Evolutionary conservation across 306 rosid genomes (phyloP), one percentile per base, ranked within the genome.

Genomic region (Medicago truncatula): DNA sequence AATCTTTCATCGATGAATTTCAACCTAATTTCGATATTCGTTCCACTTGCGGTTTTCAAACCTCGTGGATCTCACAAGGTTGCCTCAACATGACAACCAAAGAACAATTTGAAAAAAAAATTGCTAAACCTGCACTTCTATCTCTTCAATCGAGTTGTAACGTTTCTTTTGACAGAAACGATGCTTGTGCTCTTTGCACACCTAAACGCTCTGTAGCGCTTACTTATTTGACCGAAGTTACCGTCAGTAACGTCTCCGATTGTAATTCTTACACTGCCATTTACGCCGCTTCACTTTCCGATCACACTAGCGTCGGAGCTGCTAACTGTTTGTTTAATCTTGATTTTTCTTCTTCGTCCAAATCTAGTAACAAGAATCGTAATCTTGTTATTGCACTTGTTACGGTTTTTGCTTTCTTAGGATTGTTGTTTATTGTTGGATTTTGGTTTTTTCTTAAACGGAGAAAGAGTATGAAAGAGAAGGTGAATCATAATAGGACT

Each of bases 111-210:
- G 85, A 84, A 9, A 1, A 23, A 6, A 21, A 68, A 23, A 5
- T 7, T 72, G 84, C 49, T 67, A 87, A 11, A 0, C 0, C 70
- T 1, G 38, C 59, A 0, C 57, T 85, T 0, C 72, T 65, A 50
- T 31, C 39, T 53, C 83, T 86, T 17, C 67, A 46, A 6, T 0
- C 1, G 0, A 79, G 49, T 60, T 95, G 97, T 8, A 89, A 86
- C 73, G 85, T 71, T 23, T 79, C 92, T 2, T 88, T 95, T 1
- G 77, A 54, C 0, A 86, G 84, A 68, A 83, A 71, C 78, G 70
- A 96, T 1, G 97, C 97, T 0, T 95, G 99, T n/a, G 91, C 93
- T 46, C 28, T 79, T 18, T 95, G 99, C 52, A 85, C 77, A 4
- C 77, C 89, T 11, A 79, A 78, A 61, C 9, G 92, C 9, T 34